Evolutionary conservation across 495 filamentous ascomycete genomes (phyloP).

Genomic region (Neurospora sp.): DNA sequence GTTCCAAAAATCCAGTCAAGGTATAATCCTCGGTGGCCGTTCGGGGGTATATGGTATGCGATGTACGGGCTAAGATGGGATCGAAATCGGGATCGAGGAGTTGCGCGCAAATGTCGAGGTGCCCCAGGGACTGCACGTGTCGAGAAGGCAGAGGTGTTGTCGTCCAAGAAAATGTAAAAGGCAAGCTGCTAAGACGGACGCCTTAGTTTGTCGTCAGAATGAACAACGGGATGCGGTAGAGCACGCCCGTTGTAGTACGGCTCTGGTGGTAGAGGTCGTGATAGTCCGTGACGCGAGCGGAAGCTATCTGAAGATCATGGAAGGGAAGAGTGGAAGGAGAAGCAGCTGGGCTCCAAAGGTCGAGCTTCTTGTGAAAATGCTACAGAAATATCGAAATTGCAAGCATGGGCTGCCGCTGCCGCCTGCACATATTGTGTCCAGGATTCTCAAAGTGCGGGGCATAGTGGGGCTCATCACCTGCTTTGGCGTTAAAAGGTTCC

Average conservation of each 20-base stretch:
- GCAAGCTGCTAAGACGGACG: not conserved
- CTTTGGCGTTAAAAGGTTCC: not conserved
- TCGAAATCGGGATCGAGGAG: not conserved
- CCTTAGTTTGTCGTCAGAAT: not conserved
- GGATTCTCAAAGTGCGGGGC: not conserved
- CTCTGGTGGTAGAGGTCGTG: not conserved
- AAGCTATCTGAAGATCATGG: not conserved
- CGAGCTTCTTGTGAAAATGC: not conserved
- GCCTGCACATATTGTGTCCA: too few species aligned
- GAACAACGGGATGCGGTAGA: not conserved
- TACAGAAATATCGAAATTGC: not conserved
- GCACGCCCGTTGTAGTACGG: not conserved
- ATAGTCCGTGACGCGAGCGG: not conserved
- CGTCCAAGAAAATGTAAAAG: not conserved
- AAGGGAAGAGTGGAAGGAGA: not conserved
- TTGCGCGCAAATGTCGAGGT: not conserved
- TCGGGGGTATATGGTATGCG: not conserved
- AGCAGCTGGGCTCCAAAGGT: not conserved
- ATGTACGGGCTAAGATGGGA: not conserved
- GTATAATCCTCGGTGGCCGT: not conserved
- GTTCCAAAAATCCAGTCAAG: not conserved
- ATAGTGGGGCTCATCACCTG: not conserved
- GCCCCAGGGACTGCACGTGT: not conserved
- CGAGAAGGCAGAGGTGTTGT: not conserved
- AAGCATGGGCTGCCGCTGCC: too few species aligned